Evolutionary conservation across 2,329 filamentous ascomycete species (phyloP).

Genomic region (Pezicula neosporulosa): DNA sequence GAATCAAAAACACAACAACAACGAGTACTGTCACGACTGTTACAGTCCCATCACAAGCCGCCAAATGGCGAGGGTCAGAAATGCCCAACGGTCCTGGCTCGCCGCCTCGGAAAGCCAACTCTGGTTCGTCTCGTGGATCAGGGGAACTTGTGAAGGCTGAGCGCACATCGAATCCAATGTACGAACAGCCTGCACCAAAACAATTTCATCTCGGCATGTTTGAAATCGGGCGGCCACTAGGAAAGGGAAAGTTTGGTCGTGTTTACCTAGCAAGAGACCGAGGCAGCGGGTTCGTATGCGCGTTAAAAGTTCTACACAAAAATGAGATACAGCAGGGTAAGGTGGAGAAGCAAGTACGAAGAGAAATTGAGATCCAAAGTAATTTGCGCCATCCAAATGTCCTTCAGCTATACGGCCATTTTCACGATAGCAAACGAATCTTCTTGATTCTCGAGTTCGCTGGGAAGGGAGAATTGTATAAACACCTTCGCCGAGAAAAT

Average conservation of each 20-base stretch:
- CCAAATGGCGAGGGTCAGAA: slow-evolving; percentile 47
- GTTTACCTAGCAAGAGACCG: slow-evolving; percentile 71
- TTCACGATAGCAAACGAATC: slow-evolving; percentile 70
- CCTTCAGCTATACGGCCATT: slow-evolving; percentile 66
- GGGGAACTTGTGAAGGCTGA: slow-evolving; percentile 50
- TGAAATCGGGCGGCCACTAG: slow-evolving; percentile 69
- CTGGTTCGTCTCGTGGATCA: slow-evolving; percentile 35
- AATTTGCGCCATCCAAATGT: slow-evolving; percentile 72
- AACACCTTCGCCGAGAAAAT: slow-evolving; percentile 65
- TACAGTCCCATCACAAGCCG: slow-evolving; percentile 63
- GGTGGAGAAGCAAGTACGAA: slow-evolving; percentile 69
- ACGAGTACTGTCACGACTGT: slow-evolving; percentile 62
- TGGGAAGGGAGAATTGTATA: slow-evolving; percentile 70
- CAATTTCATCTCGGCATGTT: slow-evolving; percentile 75
- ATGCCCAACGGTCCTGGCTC: slow-evolving; percentile 40
- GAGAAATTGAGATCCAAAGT: slow-evolving; percentile 73
- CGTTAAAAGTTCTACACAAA: slow-evolving; percentile 72
- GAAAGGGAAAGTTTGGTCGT: slow-evolving; percentile 71
- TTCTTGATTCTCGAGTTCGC: slow-evolving; percentile 73
- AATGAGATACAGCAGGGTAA: slow-evolving; percentile 62
- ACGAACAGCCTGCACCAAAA: slow-evolving; percentile 57
- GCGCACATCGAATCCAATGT: slow-evolving; percentile 47
- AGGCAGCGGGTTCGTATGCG: slow-evolving; percentile 66
- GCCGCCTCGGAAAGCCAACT: slow-evolving; percentile 47
- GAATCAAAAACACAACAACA: slow-evolving; percentile 63